Percentiles rank a stretch among this genome's conserved stretches.
Conservation (phyloP, 495 filamentous ascomycete genomes). For the Penicillium bovifimosum region DNA sequence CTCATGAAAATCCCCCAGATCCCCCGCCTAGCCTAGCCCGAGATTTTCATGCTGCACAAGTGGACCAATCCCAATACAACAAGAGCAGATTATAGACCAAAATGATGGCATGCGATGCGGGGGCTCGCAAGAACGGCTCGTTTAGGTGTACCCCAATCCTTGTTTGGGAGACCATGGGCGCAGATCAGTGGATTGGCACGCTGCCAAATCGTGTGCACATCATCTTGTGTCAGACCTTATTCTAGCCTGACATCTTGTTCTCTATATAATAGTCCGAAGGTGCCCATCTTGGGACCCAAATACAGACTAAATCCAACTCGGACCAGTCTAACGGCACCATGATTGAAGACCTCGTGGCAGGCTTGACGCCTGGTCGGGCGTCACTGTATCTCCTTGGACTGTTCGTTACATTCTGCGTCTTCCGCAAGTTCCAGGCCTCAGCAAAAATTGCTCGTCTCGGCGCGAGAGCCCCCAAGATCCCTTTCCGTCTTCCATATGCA, state of each 20-base stretch:
- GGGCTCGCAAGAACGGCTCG: conserved; percentile 30
- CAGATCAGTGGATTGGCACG: too few relatives aligned
- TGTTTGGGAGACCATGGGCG: neutral
- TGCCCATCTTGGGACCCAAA: neutral
- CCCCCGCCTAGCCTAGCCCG: neutral
- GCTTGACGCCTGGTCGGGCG: conserved; percentile 24
- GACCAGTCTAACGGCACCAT: conserved; percentile 15
- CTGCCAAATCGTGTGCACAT: too few relatives aligned
- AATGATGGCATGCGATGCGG: conserved; percentile 20
- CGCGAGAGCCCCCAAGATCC: conserved; percentile 29
- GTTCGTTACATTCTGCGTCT: conserved; percentile 21
- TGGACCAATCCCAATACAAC: neutral
- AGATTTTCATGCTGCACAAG: neutral
- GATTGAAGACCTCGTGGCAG: conserved; percentile 32
- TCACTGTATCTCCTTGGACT: conserved; percentile 22
- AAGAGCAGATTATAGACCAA: neutral
- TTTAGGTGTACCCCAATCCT: conserved; percentile 14
- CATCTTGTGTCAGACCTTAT: too few relatives aligned
- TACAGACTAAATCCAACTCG: neutral
- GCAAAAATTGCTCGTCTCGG: conserved; percentile 33
- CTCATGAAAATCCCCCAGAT: neutral
- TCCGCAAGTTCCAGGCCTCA: conserved; percentile 30
- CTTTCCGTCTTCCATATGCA: conserved; percentile 42
- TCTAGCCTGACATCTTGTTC: too few relatives aligned
- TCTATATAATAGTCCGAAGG: neutral